A percentile compares a stretch with the other conserved stretches of the same genome.
Evolutionary conservation across 345 rosid species (phyloP).

Genomic region (Capsella bursapastoris): DNA sequence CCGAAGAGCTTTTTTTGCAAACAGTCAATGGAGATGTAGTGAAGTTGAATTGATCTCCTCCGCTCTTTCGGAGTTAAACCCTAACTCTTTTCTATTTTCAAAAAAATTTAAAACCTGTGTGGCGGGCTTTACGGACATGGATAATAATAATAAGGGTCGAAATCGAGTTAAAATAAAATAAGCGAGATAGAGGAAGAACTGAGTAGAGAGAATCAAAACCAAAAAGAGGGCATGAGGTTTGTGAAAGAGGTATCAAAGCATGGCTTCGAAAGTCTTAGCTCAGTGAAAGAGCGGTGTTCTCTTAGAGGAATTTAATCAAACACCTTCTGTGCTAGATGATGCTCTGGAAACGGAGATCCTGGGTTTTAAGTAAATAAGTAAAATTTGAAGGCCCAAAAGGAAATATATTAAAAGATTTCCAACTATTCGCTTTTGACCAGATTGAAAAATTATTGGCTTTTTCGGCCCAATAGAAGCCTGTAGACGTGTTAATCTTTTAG

Average conservation of each 20-base stretch:
- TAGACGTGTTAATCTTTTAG: not conserved
- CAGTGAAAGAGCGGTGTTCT: constrained; percentile 2
- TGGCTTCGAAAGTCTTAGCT: not conserved
- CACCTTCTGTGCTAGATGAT: constrained; percentile 25
- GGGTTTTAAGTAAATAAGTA: not conserved
- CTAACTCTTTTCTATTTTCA: constrained; percentile 8
- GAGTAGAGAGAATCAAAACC: not conserved
- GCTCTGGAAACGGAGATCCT: no score
- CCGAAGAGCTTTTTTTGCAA: constrained; percentile 2
- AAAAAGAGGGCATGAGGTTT: not conserved
- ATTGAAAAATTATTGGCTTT: no score
- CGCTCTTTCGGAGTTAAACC: constrained; percentile 31
- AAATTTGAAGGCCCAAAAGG: not conserved
- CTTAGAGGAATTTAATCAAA: constrained; percentile 31
- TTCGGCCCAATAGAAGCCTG: not conserved
- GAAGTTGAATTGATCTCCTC: constrained; percentile 15
- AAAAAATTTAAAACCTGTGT: not conserved
- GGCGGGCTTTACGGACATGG: no score
- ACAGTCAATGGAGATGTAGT: constrained; percentile 14
- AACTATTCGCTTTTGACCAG: no score
- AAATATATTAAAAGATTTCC: not conserved
- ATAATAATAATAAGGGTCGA: not conserved
- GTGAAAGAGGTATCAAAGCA: constrained; percentile 1
- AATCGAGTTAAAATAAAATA: not conserved
- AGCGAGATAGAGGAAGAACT: constrained; percentile 25